Percentiles rank a stretch among this genome's conserved stretches.
Conservation (phyloP, 176 grass and related monocot genomes). For the Alloteropsis semialata region DNA sequence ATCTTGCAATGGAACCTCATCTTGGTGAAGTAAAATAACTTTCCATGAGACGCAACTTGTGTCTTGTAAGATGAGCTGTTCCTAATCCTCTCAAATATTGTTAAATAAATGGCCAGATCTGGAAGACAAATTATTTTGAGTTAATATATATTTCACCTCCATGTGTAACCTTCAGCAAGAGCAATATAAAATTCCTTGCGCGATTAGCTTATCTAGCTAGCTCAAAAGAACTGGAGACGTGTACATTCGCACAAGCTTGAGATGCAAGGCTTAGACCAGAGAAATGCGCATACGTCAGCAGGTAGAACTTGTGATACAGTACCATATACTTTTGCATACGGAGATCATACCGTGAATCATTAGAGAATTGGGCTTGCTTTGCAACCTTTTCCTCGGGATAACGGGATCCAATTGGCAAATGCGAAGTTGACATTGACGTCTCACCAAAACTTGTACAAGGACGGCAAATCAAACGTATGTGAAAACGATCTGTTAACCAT, state of each 20-base stretch:
- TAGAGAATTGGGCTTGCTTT: background rate
- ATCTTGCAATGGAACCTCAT: conserved; percentile 21
- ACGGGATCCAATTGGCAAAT: background rate
- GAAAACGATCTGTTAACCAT: background rate
- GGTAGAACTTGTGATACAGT: background rate
- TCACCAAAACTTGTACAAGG: background rate
- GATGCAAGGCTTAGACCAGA: background rate
- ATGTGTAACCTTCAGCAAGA: background rate
- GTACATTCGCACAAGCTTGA: background rate
- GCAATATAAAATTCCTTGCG: background rate
- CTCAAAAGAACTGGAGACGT: too few species aligned
- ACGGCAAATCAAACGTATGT: background rate
- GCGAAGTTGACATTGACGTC: conserved; percentile 15
- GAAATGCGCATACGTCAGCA: background rate
- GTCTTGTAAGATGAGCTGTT: conserved; percentile 30
- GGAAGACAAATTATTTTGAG: background rate
- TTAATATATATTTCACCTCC: background rate
- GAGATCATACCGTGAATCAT: background rate
- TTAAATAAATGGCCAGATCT: background rate
- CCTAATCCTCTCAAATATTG: background rate
- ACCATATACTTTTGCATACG: background rate
- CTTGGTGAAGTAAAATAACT: conserved; percentile 8
- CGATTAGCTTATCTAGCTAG: background rate
- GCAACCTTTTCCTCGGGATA: background rate
- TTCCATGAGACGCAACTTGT: conserved; percentile 5